Evolutionary conservation across 352 stramenopile species (phyloP).

Genomic region (Phytophthora syringae): DNA sequence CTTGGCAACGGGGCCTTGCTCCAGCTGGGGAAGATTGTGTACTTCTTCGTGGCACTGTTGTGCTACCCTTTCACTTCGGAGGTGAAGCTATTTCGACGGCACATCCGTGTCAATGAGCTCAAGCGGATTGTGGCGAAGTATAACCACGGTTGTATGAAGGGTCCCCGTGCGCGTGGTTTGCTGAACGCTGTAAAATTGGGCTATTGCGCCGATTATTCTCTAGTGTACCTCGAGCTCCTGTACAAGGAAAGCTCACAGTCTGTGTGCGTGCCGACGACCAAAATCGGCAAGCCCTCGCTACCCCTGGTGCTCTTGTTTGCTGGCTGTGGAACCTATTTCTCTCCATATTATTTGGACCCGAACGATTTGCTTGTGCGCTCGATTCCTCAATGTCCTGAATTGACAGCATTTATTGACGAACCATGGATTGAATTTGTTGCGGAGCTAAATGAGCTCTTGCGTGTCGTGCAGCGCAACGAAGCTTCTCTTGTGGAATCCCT

Average conservation of each 20-base stretch:
- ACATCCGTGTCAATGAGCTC: slow-evolving; percentile 77
- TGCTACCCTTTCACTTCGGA: slow-evolving; percentile 78
- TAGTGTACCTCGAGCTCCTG: slow-evolving; percentile 81
- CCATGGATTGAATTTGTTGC: slow-evolving; percentile 87
- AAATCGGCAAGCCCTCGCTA: slow-evolving; percentile 75
- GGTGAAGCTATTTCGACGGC: slow-evolving; percentile 68
- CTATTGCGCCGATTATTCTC: slow-evolving; percentile 80
- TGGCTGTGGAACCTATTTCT: slow-evolving; percentile 80
- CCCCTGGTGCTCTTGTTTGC: slow-evolving; percentile 81
- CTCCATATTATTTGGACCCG: slow-evolving; percentile 80
- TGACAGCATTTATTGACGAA: slow-evolving; percentile 88
- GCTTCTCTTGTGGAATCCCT: slow-evolving; percentile 61
- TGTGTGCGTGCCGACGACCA: slow-evolving; percentile 71
- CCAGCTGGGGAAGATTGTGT: slow-evolving; percentile 69
- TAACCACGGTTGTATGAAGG: slow-evolving; percentile 86
- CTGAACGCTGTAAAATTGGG: slow-evolving; percentile 83
- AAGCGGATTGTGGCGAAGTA: slow-evolving; percentile 82
- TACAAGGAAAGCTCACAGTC: slow-evolving; percentile 79
- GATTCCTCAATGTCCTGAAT: slow-evolving; percentile 76
- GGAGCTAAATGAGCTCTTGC: slow-evolving; percentile 78
- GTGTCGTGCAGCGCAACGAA: slow-evolving; percentile 70
- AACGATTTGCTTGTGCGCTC: slow-evolving; percentile 83
- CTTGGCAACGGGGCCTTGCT: slow-evolving; percentile 56
- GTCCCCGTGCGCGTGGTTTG: slow-evolving; percentile 64
- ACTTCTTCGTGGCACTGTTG: slow-evolving; percentile 61